phyloP scores from a whole-genome alignment of 139 green algal species.

The Picochlorum sp. region DNA sequence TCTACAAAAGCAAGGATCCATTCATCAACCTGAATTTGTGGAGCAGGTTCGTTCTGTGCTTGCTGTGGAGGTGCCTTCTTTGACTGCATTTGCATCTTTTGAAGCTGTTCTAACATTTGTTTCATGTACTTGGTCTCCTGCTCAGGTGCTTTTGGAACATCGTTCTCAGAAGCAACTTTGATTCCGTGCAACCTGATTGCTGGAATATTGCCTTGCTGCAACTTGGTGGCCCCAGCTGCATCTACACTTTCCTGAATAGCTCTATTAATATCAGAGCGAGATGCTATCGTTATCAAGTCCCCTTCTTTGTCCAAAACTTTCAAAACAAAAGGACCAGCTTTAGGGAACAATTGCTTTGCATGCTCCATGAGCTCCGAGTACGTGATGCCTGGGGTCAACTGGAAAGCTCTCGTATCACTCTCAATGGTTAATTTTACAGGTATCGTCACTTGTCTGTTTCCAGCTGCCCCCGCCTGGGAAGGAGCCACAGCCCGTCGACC shows the following conservation, averaged over 20 bases:
- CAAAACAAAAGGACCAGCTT: constrained; percentile 38
- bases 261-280: constrained; percentile 38
- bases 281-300: constrained; percentile 66
- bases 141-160: constrained; percentile 51
- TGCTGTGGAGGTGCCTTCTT: constrained; percentile 12
- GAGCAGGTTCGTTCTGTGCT: constrained; percentile 13
- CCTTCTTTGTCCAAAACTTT: constrained; percentile 55
- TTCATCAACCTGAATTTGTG: constrained; percentile 60
- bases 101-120: constrained; percentile 36
- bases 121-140: constrained; percentile 44
- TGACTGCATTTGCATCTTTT: constrained; percentile 14
- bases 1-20: constrained; percentile 87
- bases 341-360: constrained; percentile 62
- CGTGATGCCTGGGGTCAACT: constrained; percentile 42
- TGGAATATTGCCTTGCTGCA: constrained; percentile 14
- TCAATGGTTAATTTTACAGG: constrained; percentile 55
- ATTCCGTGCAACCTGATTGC: constrained; percentile 27
- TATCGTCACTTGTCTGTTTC: constrained; percentile 19
- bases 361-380: constrained; percentile 66
- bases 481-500: constrained; percentile 7
- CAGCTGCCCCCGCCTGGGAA: constrained; percentile 4
- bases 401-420: constrained; percentile 61
- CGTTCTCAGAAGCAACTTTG: constrained; percentile 27
- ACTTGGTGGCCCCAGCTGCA: constrained; percentile 1
- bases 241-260: constrained; percentile 37